Base-by-base conservation (phyloP, 345 rosid species). In the Murraya koenigii region DNA sequence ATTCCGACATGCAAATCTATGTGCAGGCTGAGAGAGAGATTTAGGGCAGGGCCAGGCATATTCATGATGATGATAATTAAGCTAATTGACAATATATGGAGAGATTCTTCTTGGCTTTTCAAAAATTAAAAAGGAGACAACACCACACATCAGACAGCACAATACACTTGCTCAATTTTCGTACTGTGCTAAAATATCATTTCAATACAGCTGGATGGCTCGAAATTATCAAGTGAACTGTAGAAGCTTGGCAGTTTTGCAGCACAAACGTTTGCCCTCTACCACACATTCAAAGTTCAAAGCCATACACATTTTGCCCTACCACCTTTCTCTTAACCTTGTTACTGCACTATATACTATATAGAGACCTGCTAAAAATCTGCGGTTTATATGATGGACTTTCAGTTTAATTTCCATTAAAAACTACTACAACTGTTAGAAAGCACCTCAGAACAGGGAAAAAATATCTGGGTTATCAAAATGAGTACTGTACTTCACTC, bases 151-250 rank as follows among this genome's bases (percentile, higher is more conserved):
- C 49, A 44, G 5, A 14, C 49, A 13, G 49, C 49, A 44, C 49
- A 10, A 44, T 44, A 44, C 17, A 30, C 61, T 39, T 14, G 17
- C 64, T 1, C n/a, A 11, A 36, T 15, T 59, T 74, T 72, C 59
- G 77, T 44, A 74, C 68, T 39, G 58, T 61, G 77, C 26, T 28
- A 44, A 19, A 59, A 38, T 41, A 73, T 73, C 77, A 61, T 26
- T 61, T 74, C 60, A 62, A 7, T 74, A 74, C 77, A 74, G 77
- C 77, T 74, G 77, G 77, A 74, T 13, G 77, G 41, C 69, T 62
- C n/a, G 6, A 52, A 70, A 28, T 44, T 10, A 41, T 41, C 54
- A 14, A 41, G 56, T 41, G 72, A 25, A 68, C 35, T 23, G 54
- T 68, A 41, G 55, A 41, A 41, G 36, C 38, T 28, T n/a, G 22